Base-by-base conservation (phyloP, 2,329 filamentous ascomycete genomes). In the Pseudogymnoascus sp. region DNA sequence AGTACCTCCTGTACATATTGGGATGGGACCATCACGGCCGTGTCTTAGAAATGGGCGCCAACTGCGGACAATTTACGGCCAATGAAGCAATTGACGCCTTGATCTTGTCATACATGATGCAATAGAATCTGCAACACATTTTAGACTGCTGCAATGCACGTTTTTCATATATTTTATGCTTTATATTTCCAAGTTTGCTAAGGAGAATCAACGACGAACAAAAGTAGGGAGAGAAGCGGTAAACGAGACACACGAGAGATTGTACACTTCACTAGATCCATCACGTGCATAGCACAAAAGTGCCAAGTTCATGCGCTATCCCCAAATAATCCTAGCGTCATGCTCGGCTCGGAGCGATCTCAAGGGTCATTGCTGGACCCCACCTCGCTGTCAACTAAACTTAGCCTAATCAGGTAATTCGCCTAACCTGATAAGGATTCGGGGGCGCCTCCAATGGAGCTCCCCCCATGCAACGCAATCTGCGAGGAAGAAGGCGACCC, bases 391-490 rank as follows among this genome's bases (percentile, higher is more conserved):
- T 55, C 49, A 55, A 55, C 25, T 33, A 21, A 55, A 55, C 49
- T 55, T 33, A 18, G 5, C 49, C 49, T 33, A 55, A 33, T 55
- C 28, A 12, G 28, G 49, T 55, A 55, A 55, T 18, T 55, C n/a
- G n/a, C 16, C 49, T 55, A 55, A 18, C 49, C 49, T 4, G 49
- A 55, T 55, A 33, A 33, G 49, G 49, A 33, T 9, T 55, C 8
- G 49, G 23, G 2, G 28, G 28, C 49, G 49, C 49, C 49, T 55
- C 28, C 28, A 55, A 55, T 55, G 49, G 49, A 55, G 49, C 49
- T 55, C 49, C 49, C 49, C 49, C 49, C 49, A 33, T 55, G 49
- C 49, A 55, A 55, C 49, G 49, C 49, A 55, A 55, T 55, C 49
- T 55, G 49, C 49, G 49, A 55, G 49, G 49, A 33, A 55, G 49